Conservation (phyloP, 345 rosid genomes). For the Leavenworthia alabamica region DNA sequence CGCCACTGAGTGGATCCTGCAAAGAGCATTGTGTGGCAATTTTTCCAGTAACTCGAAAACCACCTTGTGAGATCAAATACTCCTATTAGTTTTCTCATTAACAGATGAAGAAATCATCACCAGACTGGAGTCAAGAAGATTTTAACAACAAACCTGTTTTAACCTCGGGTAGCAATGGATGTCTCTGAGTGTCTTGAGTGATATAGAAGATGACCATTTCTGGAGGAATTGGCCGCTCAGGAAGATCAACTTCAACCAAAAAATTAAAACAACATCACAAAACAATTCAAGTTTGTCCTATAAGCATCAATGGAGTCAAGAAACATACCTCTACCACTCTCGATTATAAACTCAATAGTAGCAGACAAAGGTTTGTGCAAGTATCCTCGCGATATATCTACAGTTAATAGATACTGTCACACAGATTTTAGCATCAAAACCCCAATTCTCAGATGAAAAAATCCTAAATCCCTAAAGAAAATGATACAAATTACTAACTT, state of each 20-base stretch:
- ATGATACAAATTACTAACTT: slow-evolving; percentile 45
- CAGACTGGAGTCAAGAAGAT: background rate
- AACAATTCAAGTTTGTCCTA: background rate
- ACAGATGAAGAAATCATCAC: background rate
- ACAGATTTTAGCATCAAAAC: slow-evolving; percentile 36
- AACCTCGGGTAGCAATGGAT: slow-evolving; percentile 76
- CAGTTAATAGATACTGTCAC: slow-evolving; percentile 70
- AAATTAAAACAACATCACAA: slow-evolving; percentile 5
- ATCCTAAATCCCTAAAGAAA: background rate
- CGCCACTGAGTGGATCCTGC: slow-evolving; percentile 71
- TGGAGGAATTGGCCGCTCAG: slow-evolving; percentile 56
- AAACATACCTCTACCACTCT: slow-evolving; percentile 58
- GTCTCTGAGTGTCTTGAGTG: slow-evolving; percentile 88
- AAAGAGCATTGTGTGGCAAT: slow-evolving; percentile 63
- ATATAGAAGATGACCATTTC: slow-evolving; percentile 79
- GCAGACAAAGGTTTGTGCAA: slow-evolving; percentile 66
- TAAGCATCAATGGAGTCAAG: background rate
- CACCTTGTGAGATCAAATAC: slow-evolving; percentile 44
- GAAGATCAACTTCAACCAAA: slow-evolving; percentile 54
- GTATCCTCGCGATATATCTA: slow-evolving; percentile 69
- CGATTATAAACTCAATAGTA: slow-evolving; percentile 65
- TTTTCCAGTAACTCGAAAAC: slow-evolving; percentile 77
- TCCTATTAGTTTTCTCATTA: background rate
- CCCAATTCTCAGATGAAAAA: background rate
- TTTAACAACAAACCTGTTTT: slow-evolving; percentile 47